phyloP scores from a whole-genome alignment of 768 basidiomycete genomes.

The Lanmaoa pseudosensibilis region DNA sequence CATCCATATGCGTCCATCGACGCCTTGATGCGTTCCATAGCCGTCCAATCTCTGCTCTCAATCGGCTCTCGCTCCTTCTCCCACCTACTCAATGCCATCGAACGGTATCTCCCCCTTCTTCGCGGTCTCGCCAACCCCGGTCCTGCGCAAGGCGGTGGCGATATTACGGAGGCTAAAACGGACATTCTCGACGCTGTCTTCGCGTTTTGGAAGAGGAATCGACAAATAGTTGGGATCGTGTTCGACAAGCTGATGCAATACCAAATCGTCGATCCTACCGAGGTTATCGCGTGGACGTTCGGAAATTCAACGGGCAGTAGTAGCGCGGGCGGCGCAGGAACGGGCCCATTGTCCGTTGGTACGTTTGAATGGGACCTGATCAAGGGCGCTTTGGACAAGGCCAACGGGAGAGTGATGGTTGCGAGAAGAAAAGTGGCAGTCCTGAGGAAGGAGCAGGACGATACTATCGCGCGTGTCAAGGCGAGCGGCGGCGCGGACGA shows the following conservation, averaged over 20 bases:
- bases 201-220: conserved; percentile 80
- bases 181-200: conserved; percentile 72
- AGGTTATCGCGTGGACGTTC: conserved; percentile 88
- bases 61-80: conserved; percentile 96
- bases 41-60: conserved; percentile 84
- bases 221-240: conserved; percentile 88
- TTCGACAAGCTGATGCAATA: conserved; percentile 99
- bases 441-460: conserved; percentile 87
- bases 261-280: conserved; percentile 92
- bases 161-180: conserved; percentile 57
- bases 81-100: conserved; percentile 95
- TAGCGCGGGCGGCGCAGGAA: conserved; percentile 39
- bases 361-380: conserved; percentile 86
- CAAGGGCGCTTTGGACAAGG: conserved; percentile 82
- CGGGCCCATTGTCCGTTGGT: conserved; percentile 41
- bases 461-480: conserved; percentile 72
- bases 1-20: conserved; percentile 60
- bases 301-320: conserved; percentile 43
- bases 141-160: conserved; percentile 23
- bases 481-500: conserved; percentile 56
- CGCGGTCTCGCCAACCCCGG: conserved; percentile 51
- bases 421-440: conserved; percentile 71
- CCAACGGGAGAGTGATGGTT: conserved; percentile 81
- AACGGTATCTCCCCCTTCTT: conserved; percentile 82
- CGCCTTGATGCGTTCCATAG: conserved; percentile 67